Percentiles rank a stretch among this genome's conserved stretches.
Conservation (phyloP, 352 stramenopile genomes). For the Globisporangium apiculatum region DNA sequence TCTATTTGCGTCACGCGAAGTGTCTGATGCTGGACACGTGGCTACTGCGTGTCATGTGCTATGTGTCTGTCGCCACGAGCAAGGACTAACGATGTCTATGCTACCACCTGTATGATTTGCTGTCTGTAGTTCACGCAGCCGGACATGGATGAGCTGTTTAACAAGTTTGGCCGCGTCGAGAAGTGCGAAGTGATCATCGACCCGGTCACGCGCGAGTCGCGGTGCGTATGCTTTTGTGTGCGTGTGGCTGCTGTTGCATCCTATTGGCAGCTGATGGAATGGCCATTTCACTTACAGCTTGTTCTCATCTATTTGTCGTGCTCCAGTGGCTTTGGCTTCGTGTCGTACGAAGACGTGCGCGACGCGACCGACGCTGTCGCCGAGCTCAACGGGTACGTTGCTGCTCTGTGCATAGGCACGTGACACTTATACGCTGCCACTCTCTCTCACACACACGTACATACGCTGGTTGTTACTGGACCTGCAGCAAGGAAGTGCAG, state of each 20-base stretch:
- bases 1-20: no score
- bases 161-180: slow-evolving; percentile 62
- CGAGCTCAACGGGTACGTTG: slow-evolving; percentile 67
- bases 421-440: no score
- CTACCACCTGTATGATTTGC: no score
- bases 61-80: neutral
- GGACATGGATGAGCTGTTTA: slow-evolving; percentile 66
- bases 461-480: neutral
- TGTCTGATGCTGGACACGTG: no score
- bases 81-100: no score
- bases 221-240: slow-evolving; percentile 18
- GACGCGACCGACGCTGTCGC: slow-evolving; percentile 74
- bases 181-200: slow-evolving; percentile 82
- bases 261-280: no score
- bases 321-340: slow-evolving; percentile 55
- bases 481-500: slow-evolving; percentile 61
- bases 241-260: neutral
- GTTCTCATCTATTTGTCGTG: no score
- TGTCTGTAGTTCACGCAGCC: slow-evolving; percentile 24
- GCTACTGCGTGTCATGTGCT: neutral
- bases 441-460: no score
- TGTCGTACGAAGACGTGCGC: slow-evolving; percentile 71
- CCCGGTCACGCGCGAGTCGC: slow-evolving; percentile 65
- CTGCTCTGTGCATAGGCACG: no score
- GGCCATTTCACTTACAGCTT: slow-evolving; percentile 6